Conservation (phyloP, 176 grass and related monocot genomes). For the Guadua angustifolia region DNA sequence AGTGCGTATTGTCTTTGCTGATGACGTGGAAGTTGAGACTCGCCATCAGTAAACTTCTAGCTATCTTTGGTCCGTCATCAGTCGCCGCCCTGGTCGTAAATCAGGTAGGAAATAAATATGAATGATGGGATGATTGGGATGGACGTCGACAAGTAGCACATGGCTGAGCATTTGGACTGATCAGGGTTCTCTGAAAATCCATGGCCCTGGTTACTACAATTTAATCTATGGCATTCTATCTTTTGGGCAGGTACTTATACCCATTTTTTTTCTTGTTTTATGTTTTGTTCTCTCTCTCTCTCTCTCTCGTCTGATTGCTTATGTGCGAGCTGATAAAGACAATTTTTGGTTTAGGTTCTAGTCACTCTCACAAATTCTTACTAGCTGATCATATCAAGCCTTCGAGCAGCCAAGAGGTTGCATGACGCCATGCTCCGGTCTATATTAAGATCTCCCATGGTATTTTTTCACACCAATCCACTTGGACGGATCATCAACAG, state of each 20-base stretch:
- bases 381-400: slow-evolving; percentile 86
- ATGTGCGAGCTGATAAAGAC: slow-evolving; percentile 12
- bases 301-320: slow-evolving; percentile 7
- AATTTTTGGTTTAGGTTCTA: slow-evolving; percentile 60
- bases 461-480: slow-evolving; percentile 99
- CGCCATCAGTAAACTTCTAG: too few species aligned
- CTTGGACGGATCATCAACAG: slow-evolving; percentile 98
- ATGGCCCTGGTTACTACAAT: slow-evolving; percentile 83
- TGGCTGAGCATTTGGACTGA: slow-evolving; percentile 98
- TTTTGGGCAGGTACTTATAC: slow-evolving; percentile 75
- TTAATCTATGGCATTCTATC: slow-evolving; percentile 87
- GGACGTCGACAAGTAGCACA: slow-evolving; percentile 95
- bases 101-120: too few species aligned
- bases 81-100: too few species aligned
- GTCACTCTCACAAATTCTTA: slow-evolving; percentile 84
- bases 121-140: too few species aligned
- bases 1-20: too few species aligned
- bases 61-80: too few species aligned
- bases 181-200: slow-evolving; percentile 73
- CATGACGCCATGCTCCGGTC: slow-evolving; percentile 94
- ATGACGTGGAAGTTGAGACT: too few species aligned
- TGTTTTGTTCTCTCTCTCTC: background rate
- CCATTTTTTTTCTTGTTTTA: background rate
- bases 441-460: slow-evolving; percentile 97
- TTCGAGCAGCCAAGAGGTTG: slow-evolving; percentile 78